Base-by-base conservation (phyloP, 2,329 filamentous ascomycete species). In the Trichoderma atroviride region DNA sequence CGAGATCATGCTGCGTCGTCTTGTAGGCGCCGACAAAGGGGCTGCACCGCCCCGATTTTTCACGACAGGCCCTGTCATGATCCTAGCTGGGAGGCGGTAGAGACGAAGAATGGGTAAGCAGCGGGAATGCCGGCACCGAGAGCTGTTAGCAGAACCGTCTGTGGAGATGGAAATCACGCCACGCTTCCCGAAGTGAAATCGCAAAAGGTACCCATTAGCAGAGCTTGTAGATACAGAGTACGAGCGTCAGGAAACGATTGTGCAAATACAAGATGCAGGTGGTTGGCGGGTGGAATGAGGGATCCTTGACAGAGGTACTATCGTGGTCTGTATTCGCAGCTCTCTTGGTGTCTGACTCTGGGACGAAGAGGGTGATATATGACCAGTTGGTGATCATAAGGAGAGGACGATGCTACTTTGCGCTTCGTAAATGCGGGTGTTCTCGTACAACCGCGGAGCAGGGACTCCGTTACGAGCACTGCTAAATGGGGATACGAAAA, bases 151-250 rank as follows among this genome's bases (percentile, higher is more conserved):
- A 43, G 40, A 35, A 56, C 55, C 22, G 68, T 27, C 61, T 50
- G 56, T 69, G 61, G 68, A 69, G 68, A 53, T 69, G 24, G 43
- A 66, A 43, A 66, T 69, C 68, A 65, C 68, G 68, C 68, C 68
- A 69, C 61, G 68, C 68, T 53, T 65, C 27, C 24, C 35, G 13
- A 11, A 27, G 40, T 31, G 50, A 50, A 59, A n/a, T 31, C 19
- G 31, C n/a, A 35, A 5, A 47, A 4, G 31, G 19, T 24, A 43
- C 19, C 4, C 10, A 2, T 24, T 50, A 50, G n/a, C 24, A 13
- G n/a, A 24, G 22, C 22, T 50, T 50, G 58, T 50, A 35, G 11
- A 13, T 35, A 47, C 40, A 55, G 5, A 60, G 22, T 11, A 5
- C 40, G 43, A 31, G 58, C 27, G 47, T 14, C 1, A 31, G 58